Evolutionary conservation across 306 rosid genomes (phyloP).

Genomic region (Parietaria judaica): DNA sequence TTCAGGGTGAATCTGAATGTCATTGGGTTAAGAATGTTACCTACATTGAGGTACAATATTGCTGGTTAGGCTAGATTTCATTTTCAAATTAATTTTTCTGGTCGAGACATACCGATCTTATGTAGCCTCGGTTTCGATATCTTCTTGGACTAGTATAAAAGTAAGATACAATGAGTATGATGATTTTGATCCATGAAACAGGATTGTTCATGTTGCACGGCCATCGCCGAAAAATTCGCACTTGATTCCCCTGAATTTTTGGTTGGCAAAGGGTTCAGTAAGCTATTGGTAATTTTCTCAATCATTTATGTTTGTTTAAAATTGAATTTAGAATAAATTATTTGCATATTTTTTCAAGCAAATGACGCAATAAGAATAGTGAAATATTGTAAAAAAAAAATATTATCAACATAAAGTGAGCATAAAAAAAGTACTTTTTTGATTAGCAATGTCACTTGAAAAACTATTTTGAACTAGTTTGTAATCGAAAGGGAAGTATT

Average conservation of each 20-base stretch:
- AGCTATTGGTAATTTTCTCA: conserved; percentile 49
- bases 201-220: conserved; percentile 67
- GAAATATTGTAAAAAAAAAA: too few relatives aligned
- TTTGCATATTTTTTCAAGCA: neutral
- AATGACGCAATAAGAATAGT: too few relatives aligned
- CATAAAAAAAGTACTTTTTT: too few relatives aligned
- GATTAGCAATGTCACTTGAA: too few relatives aligned
- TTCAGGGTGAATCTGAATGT: conserved; percentile 53
- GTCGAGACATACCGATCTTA: too few relatives aligned
- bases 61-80: neutral
- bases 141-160: neutral
- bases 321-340: neutral
- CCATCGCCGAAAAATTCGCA: conserved; percentile 59
- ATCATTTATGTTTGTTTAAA: neutral
- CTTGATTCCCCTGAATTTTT: conserved; percentile 50
- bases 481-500: too few relatives aligned
- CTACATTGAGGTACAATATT: conserved; percentile 41
- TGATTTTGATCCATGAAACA: conserved; percentile 22
- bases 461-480: too few relatives aligned
- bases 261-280: conserved; percentile 62
- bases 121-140: too few relatives aligned
- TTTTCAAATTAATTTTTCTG: too few relatives aligned
- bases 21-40: conserved; percentile 60
- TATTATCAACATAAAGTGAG: too few relatives aligned
- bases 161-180: neutral